Base-by-base conservation (phyloP, 2,329 filamentous ascomycete species). In the Ramichloridium luteum region DNA sequence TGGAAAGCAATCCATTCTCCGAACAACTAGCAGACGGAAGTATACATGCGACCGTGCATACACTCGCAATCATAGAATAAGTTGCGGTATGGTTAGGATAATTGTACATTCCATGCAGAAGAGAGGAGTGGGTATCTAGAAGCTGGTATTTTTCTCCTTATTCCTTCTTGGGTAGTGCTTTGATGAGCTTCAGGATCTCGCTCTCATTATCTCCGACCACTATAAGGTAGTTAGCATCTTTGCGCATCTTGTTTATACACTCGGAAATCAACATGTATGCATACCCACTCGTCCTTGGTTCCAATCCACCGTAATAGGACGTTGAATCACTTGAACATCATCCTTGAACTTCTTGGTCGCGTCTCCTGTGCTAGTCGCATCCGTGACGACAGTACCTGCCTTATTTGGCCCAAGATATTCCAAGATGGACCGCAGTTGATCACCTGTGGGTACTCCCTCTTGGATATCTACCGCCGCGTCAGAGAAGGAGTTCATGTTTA, bases 301-400 rank as follows among this genome's bases (percentile, higher is more conserved):
- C 90, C 90, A 96, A 56, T 96, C 88, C 31, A 96, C 88, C 36
- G 79, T 82, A 55, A 94, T 61, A 15, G 88, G 88, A 44, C 77
- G 63, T 48, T 79, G 63, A 56, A 96, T 86, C 48, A 58, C 72
- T 16, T 74, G 67, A 2, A 62, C 60, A 57, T 71, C 77, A 58
- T 79, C 68, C 56, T 79, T 81, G 50, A 92, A 75, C 59, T 72
- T 80, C 59, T 71, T 79, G 51, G 94, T 45, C 2, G 88, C 90
- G 58, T 94, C 86, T 40, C 70, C 70, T 50, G 78, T 71, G 41
- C 75, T 73, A 14, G 58, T 70, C 4, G 90, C 86, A 4, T 82
- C 86, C 47, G 74, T 66, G 31, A 98, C 67, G 15, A 96, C 59
- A 42, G 77, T 74, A 3, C 64, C 60, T 5, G 66, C 66, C 30